Conservation (phyloP, 169 alveolate genomes). For the Eimeria acervulina region DNA sequence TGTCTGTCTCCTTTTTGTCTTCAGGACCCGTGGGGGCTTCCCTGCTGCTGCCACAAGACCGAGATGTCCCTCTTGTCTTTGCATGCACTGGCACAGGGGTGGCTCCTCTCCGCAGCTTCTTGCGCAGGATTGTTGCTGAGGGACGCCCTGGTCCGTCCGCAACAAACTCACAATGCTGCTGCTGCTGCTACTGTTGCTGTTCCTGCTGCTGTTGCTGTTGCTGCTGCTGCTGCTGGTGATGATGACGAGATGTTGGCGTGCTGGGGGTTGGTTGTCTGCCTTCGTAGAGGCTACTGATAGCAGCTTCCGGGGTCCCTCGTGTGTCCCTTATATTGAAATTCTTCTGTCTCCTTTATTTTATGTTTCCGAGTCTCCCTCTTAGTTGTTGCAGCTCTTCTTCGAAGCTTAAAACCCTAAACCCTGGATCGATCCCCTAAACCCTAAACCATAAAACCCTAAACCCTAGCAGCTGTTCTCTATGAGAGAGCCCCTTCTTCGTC, state of each 20-base stretch:
- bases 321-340: not conserved
- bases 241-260: not conserved
- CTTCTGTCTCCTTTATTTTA: not conserved
- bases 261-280: not conserved
- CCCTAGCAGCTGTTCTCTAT: not conserved
- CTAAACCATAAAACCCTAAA: too few species aligned
- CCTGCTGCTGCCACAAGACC: slow-evolving; percentile 49
- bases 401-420: not conserved
- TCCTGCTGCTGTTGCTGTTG: not conserved
- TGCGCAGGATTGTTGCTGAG: slow-evolving; percentile 13
- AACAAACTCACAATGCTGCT: not conserved
- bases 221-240: not conserved
- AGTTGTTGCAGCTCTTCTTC: too few species aligned
- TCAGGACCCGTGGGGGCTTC: slow-evolving; percentile 71
- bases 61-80: not conserved
- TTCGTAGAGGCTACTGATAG: too few species aligned
- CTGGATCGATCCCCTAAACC: too few species aligned
- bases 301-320: too few species aligned
- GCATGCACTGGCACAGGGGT: slow-evolving; percentile 72
- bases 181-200: not conserved
- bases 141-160: slow-evolving; percentile 5
- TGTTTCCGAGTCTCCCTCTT: not conserved
- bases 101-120: slow-evolving; percentile 60
- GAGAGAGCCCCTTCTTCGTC: not conserved
- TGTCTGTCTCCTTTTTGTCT: not conserved